Evolutionary conservation across 192 early-diverging fungal species (phyloP), one percentile per base, ranked within the genome.

Genomic region (Martensiomyces pterosporus): DNA sequence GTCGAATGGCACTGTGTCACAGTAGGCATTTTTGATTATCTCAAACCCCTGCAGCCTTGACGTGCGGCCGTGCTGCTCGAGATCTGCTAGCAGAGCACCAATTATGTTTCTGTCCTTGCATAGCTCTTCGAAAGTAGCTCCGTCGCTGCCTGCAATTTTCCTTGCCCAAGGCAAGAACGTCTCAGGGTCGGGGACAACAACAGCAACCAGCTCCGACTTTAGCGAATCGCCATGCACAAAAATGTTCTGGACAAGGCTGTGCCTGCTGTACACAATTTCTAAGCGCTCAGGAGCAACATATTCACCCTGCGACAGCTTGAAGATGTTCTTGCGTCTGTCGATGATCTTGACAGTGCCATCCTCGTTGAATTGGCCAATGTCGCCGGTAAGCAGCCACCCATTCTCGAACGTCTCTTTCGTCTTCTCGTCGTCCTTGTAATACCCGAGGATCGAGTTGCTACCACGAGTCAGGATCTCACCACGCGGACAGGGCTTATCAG

Each of bases 181-280:
- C 22, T 86, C 85, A 14, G 76, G 70, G 38, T 91, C 80, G 9
- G 96, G 96, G 10, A 94, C 88, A 18, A 93, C 80, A 9, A 99
- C 66, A 15, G 77, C 88, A 2, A 99, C 93, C 16, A 98, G 65
- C 18, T 83, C 76, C 13, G 83, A 76, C 67, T 91, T 81, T 32
- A 96, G 71, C 14, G 86, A 88, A 52, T 97, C 90, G 43, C 94
- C 97, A 73, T 97, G 85, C 4, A 99, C 88, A 67, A 85, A 97
- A 26, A 89, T 73, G 65, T 97, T 90, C 14, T 91, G 82, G 15
- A 98, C 72, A 42, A 97, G 60, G 29, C 59, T 64, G 61, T 81
- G 77, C 57, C 86, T 84, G 17, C 72, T 73, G 57, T 89, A 87
- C 3, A 88, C 76, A 10, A 76, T 75, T 57, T 97, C 94, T 29